phyloP scores from a whole-genome alignment of 2,329 filamentous ascomycete species.

The Claviceps sp. region DNA sequence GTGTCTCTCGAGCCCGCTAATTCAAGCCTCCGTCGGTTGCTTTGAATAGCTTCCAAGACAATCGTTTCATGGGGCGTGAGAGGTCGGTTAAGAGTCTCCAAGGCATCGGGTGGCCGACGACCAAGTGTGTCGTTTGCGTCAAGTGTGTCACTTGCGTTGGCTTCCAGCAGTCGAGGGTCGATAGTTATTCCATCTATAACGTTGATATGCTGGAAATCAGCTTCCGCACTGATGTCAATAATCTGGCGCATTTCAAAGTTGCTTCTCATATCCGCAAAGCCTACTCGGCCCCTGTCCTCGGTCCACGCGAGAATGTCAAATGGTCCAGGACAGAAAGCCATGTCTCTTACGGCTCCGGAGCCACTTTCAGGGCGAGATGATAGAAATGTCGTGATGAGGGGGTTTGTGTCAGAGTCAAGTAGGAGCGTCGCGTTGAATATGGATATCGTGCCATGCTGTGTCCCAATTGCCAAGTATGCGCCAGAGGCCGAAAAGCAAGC shows the following conservation, averaged over 20 bases:
- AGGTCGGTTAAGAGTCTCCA: slow-evolving; percentile 35
- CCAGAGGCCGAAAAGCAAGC: slow-evolving; percentile 65
- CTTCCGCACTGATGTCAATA: slow-evolving; percentile 47
- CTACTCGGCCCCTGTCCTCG: slow-evolving; percentile 68
- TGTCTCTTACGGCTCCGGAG: slow-evolving; percentile 71
- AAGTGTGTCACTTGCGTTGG: slow-evolving; percentile 18
- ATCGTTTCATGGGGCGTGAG: slow-evolving; percentile 40
- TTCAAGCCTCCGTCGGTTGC: slow-evolving; percentile 37
- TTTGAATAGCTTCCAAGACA: slow-evolving; percentile 42
- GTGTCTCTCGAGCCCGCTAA: slow-evolving; percentile 18
- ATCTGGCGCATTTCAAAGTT: slow-evolving; percentile 56
- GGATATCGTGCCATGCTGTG: slow-evolving; percentile 68
- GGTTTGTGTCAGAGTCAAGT: slow-evolving; percentile 31
- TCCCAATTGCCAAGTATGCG: slow-evolving; percentile 59
- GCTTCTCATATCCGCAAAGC: slow-evolving; percentile 58
- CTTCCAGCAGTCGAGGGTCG: slow-evolving; percentile 38
- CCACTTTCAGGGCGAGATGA: slow-evolving; percentile 61
- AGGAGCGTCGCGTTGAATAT: slow-evolving; percentile 50
- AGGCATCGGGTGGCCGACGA: slow-evolving; percentile 14
- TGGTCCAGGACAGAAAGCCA: slow-evolving; percentile 82
- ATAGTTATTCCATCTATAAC: slow-evolving; percentile 43
- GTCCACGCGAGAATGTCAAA: slow-evolving; percentile 90
- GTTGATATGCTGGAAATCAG: slow-evolving; percentile 41
- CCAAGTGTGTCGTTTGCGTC: neutral
- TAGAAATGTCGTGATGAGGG: slow-evolving; percentile 61